Evolutionary conservation across 2,329 filamentous ascomycete genomes (phyloP), one percentile per base, ranked within the genome.

Genomic region (Blumeriella jaapii): DNA sequence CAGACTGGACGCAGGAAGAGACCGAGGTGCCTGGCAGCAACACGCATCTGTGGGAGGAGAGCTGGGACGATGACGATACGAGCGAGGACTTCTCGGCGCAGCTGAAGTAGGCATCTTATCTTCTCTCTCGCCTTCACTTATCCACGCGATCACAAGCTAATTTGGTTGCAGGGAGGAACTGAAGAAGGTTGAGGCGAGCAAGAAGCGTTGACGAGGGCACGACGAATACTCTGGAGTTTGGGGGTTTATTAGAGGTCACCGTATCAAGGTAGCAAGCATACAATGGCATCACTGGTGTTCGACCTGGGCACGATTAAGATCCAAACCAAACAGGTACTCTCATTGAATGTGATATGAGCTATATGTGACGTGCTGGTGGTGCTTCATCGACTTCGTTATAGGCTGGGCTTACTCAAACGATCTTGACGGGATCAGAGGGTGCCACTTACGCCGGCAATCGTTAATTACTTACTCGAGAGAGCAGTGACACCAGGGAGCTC

Each of bases 31-130:
- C 81, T 69, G 75, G 69, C 42, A 74, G 66, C 50, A 78, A 78
- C 54, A 74, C 78, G 59, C 87, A 96, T 64, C 68, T 98, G 36
- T 98, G 91, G 91, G 91, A 98, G 63, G 91, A 98, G 69, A 95
- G 86, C 69, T 98, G 91, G 91, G 91, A 98, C 57, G 91, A 98
- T 55, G 89, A 96, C 59, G 91, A 96, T 62, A 91, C 85, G 48
- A 91, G 73, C 53, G 91, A 98, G 58, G 91, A 98, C 55, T 98
- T 98, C 60, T 91, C 86, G 9, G 74, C 82, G 54, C 89, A 96
- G 67, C 65, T 98, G 55, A 93, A 85, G 89, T 94, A 61, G 49
- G 80, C 68, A 35, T 26, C n/a, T n/a, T n/a, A n/a, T 23, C 26
- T 19, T 16, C 8, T 11, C 4, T 6, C 19, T 18, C 11, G 6